Percentiles rank a stretch among this genome's conserved stretches.
Evolutionary conservation across 2,329 filamentous ascomycete species (phyloP).

Genomic region (Tolypocladium tundrense): DNA sequence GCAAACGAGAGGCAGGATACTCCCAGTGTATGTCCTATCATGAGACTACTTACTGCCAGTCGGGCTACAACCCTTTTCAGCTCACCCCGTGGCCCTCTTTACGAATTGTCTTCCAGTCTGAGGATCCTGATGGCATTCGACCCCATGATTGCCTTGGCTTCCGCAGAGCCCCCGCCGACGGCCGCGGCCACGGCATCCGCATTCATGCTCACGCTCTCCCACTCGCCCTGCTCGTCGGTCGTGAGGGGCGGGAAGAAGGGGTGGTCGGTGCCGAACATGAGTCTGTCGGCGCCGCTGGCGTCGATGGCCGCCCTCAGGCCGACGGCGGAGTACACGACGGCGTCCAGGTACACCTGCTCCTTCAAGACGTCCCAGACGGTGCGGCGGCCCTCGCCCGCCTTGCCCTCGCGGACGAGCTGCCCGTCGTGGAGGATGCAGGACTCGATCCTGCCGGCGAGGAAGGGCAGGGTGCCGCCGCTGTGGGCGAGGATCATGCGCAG

Average conservation of each 20-base stretch:
- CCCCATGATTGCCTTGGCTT: constrained; percentile 45
- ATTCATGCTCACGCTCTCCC: constrained; percentile 55
- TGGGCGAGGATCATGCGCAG: constrained; percentile 75
- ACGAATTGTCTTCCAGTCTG: constrained; percentile 15
- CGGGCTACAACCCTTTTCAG: neutral
- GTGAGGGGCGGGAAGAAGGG: constrained; percentile 74
- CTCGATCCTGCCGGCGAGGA: constrained; percentile 79
- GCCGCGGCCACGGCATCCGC: constrained; percentile 42
- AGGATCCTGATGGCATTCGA: constrained; percentile 48
- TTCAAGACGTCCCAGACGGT: constrained; percentile 46
- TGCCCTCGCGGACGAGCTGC: constrained; percentile 56
- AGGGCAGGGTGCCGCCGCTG: constrained; percentile 79
- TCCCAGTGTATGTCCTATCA: neutral
- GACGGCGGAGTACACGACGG: constrained; percentile 71
- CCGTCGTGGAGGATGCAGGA: constrained; percentile 79
- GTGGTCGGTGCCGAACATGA: constrained; percentile 77
- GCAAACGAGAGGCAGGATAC: neutral
- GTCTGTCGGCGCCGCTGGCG: constrained; percentile 54
- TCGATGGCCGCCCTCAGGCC: constrained; percentile 62
- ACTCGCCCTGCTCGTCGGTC: constrained; percentile 50
- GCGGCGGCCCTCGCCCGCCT: constrained; percentile 34
- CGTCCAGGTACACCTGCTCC: constrained; percentile 79
- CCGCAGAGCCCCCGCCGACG: constrained; percentile 33
- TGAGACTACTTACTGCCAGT: neutral
- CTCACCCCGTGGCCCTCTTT: neutral